Conservation (phyloP, 768 basidiomycete genomes). For the Psilocybe sp. region DNA sequence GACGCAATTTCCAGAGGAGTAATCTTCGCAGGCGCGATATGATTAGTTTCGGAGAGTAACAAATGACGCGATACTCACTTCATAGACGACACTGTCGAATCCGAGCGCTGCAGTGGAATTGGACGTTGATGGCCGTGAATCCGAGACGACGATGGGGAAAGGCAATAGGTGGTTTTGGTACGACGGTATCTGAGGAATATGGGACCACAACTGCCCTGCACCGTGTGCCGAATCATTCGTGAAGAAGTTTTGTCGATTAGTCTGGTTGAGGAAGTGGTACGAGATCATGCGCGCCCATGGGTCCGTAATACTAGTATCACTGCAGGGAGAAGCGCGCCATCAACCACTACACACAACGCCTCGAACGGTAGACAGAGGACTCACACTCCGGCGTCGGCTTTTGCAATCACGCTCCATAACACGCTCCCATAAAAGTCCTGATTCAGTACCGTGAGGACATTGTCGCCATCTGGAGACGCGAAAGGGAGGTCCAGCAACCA, state of each 20-base stretch:
- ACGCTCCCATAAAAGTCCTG: conserved; percentile 53
- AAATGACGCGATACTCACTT: conserved; percentile 33
- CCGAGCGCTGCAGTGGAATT: conserved; percentile 37
- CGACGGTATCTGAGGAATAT: conserved; percentile 46
- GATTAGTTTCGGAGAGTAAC: neutral
- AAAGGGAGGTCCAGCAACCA: conserved; percentile 60
- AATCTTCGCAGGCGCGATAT: conserved; percentile 32
- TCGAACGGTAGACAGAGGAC: conserved; percentile 16
- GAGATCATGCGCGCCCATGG: conserved; percentile 64
- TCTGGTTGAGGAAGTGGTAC: conserved; percentile 74
- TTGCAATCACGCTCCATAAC: conserved; percentile 53
- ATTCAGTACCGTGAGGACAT: conserved; percentile 44
- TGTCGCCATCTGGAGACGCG: conserved; percentile 48
- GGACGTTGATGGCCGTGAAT: conserved; percentile 48
- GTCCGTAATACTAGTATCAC: conserved; percentile 65
- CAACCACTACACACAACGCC: neutral
- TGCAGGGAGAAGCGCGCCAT: conserved; percentile 17
- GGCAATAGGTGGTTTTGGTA: conserved; percentile 52
- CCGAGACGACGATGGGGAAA: conserved; percentile 63
- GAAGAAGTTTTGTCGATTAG: conserved; percentile 56
- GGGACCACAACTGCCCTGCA: conserved; percentile 71
- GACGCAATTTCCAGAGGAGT: conserved; percentile 70
- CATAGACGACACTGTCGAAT: conserved; percentile 51
- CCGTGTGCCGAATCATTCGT: conserved; percentile 59
- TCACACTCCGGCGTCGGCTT: conserved; percentile 52